Evolutionary conservation across 495 filamentous ascomycete species (phyloP).

Genomic region (Endocarpon pusillum): DNA sequence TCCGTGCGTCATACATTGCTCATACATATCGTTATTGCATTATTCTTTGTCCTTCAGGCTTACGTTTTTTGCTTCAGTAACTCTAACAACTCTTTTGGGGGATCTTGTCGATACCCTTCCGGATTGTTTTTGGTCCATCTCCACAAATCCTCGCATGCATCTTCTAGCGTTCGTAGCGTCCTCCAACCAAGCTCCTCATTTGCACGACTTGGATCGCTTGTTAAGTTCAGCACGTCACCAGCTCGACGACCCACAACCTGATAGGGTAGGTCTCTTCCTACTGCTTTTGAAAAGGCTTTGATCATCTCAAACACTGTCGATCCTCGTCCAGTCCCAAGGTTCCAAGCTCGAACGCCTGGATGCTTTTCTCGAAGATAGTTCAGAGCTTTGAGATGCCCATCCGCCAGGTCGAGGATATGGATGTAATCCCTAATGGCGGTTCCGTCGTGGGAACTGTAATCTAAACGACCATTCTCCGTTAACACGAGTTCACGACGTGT

Average conservation of each 20-base stretch:
- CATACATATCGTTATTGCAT: no score
- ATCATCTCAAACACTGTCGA: constrained; percentile 97
- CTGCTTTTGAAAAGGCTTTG: constrained; percentile 74
- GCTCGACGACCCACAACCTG: constrained; percentile 66
- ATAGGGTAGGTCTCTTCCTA: constrained; percentile 73
- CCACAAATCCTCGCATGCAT: constrained; percentile 90
- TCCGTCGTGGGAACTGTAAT: constrained; percentile 77
- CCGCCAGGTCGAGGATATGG: constrained; percentile 80
- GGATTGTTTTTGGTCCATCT: constrained; percentile 92
- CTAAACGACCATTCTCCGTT: no score
- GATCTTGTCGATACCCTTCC: constrained; percentile 78
- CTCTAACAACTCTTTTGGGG: constrained; percentile 67
- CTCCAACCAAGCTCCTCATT: constrained; percentile 86
- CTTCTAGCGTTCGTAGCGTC: constrained; percentile 74
- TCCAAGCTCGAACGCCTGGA: constrained; percentile 91
- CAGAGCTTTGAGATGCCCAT: constrained; percentile 78
- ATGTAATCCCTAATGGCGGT: constrained; percentile 66
- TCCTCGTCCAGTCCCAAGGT: constrained; percentile 86
- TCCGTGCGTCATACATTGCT: no score
- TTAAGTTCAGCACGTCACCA: constrained; percentile 89
- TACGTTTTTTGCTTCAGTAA: constrained; percentile 47
- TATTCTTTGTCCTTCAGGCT: no score
- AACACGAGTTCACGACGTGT: no score
- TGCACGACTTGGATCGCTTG: constrained; percentile 73
- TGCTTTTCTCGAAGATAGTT: constrained; percentile 80